Conservation (phyloP, 2,329 filamentous ascomycete species). For the Ceratocystis smalleyi region DNA sequence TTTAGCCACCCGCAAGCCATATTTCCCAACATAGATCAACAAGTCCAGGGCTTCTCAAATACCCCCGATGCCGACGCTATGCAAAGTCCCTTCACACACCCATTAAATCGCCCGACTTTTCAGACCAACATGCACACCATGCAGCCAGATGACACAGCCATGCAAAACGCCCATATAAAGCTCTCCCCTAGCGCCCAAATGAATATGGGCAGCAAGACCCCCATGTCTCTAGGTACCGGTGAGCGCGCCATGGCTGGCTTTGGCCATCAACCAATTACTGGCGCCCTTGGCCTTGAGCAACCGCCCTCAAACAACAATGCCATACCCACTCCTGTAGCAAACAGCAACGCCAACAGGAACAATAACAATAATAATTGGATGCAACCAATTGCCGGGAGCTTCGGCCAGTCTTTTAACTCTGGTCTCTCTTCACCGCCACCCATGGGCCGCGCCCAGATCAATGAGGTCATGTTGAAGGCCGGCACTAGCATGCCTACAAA, state of each 20-base stretch:
- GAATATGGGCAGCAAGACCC: constrained; percentile 26
- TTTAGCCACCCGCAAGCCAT: constrained; percentile 29
- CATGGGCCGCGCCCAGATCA: constrained; percentile 58
- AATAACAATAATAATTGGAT: constrained; percentile 20
- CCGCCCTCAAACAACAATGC: constrained; percentile 49
- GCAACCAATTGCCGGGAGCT: constrained; percentile 57
- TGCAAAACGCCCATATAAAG: constrained; percentile 9
- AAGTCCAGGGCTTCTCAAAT: constrained; percentile 71
- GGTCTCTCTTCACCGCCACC: constrained; percentile 72
- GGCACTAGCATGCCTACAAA: constrained; percentile 83
- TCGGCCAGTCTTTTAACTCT: constrained; percentile 75
- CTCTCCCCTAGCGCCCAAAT: constrained; percentile 2
- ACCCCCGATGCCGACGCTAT: constrained; percentile 86
- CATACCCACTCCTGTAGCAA: constrained; percentile 75
- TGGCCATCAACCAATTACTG: constrained; percentile 58
- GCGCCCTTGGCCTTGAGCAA: constrained; percentile 39
- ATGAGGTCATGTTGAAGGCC: constrained; percentile 76
- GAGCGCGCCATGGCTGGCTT: constrained; percentile 42
- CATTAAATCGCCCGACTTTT: constrained; percentile 65
- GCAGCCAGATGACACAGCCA: constrained; percentile 29
- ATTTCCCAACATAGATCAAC: constrained; percentile 38
- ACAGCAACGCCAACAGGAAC: neutral
- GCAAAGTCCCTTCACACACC: constrained; percentile 55
- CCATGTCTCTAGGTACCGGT: constrained; percentile 17
- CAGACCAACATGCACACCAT: constrained; percentile 46